phyloP scores from a whole-genome alignment of 1,139 yeast species.

The Suhomyces coccinellae region DNA sequence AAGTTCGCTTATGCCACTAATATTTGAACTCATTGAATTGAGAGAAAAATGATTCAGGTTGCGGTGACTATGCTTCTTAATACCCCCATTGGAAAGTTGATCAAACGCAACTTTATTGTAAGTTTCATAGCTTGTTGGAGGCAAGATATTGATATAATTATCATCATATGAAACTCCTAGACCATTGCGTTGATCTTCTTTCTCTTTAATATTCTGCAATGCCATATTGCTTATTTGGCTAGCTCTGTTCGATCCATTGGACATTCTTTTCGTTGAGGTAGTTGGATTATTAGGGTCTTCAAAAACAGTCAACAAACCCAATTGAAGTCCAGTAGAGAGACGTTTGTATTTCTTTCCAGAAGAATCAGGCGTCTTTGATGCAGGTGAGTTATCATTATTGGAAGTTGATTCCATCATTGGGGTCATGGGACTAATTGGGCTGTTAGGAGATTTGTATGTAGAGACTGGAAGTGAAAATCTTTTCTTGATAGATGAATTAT shows the following conservation, averaged over 20 bases:
- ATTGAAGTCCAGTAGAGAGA: slow-evolving; percentile 40
- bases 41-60: slow-evolving; percentile 36
- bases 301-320: slow-evolving; percentile 44
- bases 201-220: not conserved
- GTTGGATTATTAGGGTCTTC: slow-evolving; percentile 28
- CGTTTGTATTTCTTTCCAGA: slow-evolving; percentile 32
- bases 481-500: slow-evolving; percentile 31
- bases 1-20: slow-evolving; percentile 45
- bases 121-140: slow-evolving; percentile 28
- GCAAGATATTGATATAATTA: slow-evolving; percentile 30
- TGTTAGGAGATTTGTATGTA: slow-evolving; percentile 7
- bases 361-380: slow-evolving; percentile 10
- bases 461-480: slow-evolving; percentile 28
- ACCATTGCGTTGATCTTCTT: not conserved
- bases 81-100: slow-evolving; percentile 21
- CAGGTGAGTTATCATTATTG: slow-evolving; percentile 12
- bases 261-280: slow-evolving; percentile 1
- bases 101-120: slow-evolving; percentile 43
- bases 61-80: slow-evolving; percentile 15
- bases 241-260: slow-evolving; percentile 5
- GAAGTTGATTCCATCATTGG: slow-evolving; percentile 2
- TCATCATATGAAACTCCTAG: slow-evolving; percentile 28
- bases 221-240: not conserved
- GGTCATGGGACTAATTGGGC: slow-evolving; percentile 12
- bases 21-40: slow-evolving; percentile 42